phyloP scores from a whole-genome alignment of 805 yeast species.

The Saturnispora ahearnii region DNA sequence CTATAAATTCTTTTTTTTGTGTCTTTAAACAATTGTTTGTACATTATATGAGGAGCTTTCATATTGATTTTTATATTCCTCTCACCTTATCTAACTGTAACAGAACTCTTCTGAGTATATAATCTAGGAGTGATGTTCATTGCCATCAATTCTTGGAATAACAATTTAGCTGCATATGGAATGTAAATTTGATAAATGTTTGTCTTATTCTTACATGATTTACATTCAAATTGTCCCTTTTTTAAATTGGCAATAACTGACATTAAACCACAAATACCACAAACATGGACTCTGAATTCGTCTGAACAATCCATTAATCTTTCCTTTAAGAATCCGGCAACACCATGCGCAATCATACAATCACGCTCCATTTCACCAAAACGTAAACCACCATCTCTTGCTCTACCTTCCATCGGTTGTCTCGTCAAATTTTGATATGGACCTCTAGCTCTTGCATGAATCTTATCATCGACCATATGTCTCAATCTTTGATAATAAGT shows the following conservation, averaged over 20 bases:
- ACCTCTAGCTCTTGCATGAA: constrained; percentile 98
- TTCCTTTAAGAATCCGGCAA: constrained; percentile 96
- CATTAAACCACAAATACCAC: constrained; percentile 99
- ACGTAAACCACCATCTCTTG: constrained; percentile 98
- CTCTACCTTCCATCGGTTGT: constrained; percentile 98
- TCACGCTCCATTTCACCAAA: constrained; percentile 99
- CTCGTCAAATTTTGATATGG: constrained; percentile 96
- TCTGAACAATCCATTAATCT: constrained; percentile 98
- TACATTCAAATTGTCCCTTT: constrained; percentile 96
- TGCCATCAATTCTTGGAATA: constrained; percentile 99
- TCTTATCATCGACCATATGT: constrained; percentile 99
- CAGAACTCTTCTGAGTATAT: constrained; percentile 63
- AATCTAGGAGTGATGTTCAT: constrained; percentile 97
- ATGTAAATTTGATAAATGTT: constrained; percentile 95
- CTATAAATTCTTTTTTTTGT: not conserved
- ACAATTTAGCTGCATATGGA: constrained; percentile 95
- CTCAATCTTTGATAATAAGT: constrained; percentile 97
- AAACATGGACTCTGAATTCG: constrained; percentile 95
- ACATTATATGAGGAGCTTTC: not conserved
- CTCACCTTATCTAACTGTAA: constrained; percentile 21
- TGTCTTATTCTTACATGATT: constrained; percentile 97
- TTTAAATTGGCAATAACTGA: constrained; percentile 94
- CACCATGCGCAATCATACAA: constrained; percentile 99
- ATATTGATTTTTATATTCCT: not conserved
- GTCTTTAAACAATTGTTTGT: not conserved